Evolutionary conservation across 345 rosid genomes (phyloP).

Genomic region (Schrenkiella parvula): DNA sequence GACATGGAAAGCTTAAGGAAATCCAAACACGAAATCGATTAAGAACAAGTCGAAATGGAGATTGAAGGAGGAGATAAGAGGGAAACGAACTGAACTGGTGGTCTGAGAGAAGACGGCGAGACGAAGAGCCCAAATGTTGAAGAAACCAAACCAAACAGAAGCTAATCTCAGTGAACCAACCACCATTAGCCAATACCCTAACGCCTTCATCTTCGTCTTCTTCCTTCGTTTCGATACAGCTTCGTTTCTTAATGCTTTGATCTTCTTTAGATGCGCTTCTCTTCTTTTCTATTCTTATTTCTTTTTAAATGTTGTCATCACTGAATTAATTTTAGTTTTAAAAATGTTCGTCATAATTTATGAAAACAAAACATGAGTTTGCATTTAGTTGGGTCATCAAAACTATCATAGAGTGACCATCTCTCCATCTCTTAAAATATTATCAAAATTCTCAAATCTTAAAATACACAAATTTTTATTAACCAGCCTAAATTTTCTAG

Average conservation of each 20-base stretch:
- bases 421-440: neutral
- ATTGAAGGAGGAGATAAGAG: neutral
- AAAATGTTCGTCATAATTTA: neutral
- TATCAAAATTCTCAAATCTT: too few species aligned
- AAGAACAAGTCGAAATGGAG: neutral
- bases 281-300: neutral
- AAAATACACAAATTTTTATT: too few species aligned
- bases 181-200: slow-evolving; percentile 91
- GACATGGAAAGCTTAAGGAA: neutral
- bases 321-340: neutral
- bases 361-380: neutral
- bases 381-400: neutral
- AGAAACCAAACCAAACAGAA: slow-evolving; percentile 95
- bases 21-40: neutral
- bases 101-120: slow-evolving; percentile 81
- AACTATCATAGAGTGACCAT: neutral
- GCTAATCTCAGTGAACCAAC: slow-evolving; percentile 80
- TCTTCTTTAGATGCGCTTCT: neutral
- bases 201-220: slow-evolving; percentile 57
- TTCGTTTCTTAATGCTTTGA: neutral
- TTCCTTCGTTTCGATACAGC: neutral
- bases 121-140: slow-evolving; percentile 81
- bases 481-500: too few species aligned
- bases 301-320: neutral
- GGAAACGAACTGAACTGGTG: slow-evolving; percentile 37